These are phyloP conservation scores for Pseudocercospora eumusae DNA, from an alignment of 2,329 filamentous ascomycete genomes.

Conservation along the genomic window DNA sequence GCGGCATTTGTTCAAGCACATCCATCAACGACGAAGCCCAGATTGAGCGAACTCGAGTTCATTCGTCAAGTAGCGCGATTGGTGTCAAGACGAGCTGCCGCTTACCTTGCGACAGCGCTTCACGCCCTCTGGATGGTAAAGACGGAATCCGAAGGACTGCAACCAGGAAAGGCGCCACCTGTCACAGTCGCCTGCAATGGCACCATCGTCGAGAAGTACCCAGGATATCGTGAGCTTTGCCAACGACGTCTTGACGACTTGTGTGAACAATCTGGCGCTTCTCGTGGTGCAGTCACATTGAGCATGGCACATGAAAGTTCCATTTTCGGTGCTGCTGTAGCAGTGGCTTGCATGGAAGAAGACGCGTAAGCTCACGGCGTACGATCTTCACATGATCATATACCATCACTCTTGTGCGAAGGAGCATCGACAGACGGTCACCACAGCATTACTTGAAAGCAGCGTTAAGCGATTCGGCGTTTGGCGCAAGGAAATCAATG, in stretches of 20 bases:
- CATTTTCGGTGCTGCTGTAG: constrained; percentile 72
- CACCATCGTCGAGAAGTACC: constrained; percentile 77
- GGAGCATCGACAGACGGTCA: neutral
- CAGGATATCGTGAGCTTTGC: constrained; percentile 62
- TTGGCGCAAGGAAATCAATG: constrained; percentile 5
- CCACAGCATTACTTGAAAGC: constrained; percentile 3
- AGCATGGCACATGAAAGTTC: constrained; percentile 73
- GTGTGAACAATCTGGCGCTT: constrained; percentile 44
- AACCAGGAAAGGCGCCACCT: constrained; percentile 37
- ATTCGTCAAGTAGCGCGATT: constrained; percentile 55
- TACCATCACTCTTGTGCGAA: neutral
- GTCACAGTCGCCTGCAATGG: constrained; percentile 72
- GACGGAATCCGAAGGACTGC: constrained; percentile 48
- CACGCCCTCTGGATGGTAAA: constrained; percentile 63
- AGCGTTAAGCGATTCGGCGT: constrained; percentile 7
- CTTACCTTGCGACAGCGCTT: constrained; percentile 63
- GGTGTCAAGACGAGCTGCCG: constrained; percentile 61
- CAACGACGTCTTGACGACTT: constrained; percentile 66
- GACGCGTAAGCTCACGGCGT: constrained; percentile 6
- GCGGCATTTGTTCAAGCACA: constrained; percentile 56
- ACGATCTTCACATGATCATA: neutral
- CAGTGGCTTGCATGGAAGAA: constrained; percentile 43
- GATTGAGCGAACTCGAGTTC: constrained; percentile 51
- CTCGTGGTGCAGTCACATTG: constrained; percentile 57
- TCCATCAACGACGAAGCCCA: constrained; percentile 45